A percentile compares a stretch with the other conserved stretches of the same genome.
phyloP scores from a whole-genome alignment of 1,139 yeast genomes.

The Scheffersomyces quercinus region DNA sequence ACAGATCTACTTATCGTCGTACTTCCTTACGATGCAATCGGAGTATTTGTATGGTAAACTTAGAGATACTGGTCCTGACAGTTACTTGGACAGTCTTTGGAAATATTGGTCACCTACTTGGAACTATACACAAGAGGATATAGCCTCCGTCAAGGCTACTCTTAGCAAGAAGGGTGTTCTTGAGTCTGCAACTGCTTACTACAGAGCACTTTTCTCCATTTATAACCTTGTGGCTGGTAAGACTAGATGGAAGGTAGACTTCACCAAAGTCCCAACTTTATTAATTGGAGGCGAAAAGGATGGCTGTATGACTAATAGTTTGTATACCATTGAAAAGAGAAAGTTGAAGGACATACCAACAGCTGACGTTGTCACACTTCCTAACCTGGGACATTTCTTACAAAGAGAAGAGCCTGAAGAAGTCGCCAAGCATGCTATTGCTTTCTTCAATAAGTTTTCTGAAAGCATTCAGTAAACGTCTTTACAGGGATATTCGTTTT shows the following conservation, averaged over 20 bases:
- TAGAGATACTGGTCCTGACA: slow-evolving; percentile 15
- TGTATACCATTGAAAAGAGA: slow-evolving; percentile 28
- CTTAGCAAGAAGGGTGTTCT: slow-evolving; percentile 28
- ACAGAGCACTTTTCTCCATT: slow-evolving; percentile 33
- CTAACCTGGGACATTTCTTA: slow-evolving; percentile 41
- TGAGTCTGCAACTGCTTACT: slow-evolving; percentile 46
- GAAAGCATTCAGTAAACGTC: neutral
- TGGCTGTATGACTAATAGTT: slow-evolving; percentile 37
- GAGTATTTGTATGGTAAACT: slow-evolving; percentile 26
- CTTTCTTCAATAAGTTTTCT: slow-evolving; percentile 24
- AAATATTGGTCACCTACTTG: slow-evolving; percentile 45
- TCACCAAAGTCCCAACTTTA: slow-evolving; percentile 40
- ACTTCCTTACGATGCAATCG: slow-evolving; percentile 45
- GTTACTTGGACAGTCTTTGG: slow-evolving; percentile 39
- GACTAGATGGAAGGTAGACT: slow-evolving; percentile 31
- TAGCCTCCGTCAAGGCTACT: slow-evolving; percentile 30
- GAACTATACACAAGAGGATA: slow-evolving; percentile 27
- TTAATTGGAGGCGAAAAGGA: slow-evolving; percentile 40
- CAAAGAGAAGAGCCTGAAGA: slow-evolving; percentile 41
- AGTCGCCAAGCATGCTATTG: slow-evolving; percentile 27
- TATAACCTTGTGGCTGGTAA: slow-evolving; percentile 20
- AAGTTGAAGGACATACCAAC: slow-evolving; percentile 18
- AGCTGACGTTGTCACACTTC: slow-evolving; percentile 31
- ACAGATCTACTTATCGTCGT: slow-evolving; percentile 38
- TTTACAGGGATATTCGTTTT: neutral